phyloP scores from a whole-genome alignment of 306 rosid genomes.

The Rosa multiflora region DNA sequence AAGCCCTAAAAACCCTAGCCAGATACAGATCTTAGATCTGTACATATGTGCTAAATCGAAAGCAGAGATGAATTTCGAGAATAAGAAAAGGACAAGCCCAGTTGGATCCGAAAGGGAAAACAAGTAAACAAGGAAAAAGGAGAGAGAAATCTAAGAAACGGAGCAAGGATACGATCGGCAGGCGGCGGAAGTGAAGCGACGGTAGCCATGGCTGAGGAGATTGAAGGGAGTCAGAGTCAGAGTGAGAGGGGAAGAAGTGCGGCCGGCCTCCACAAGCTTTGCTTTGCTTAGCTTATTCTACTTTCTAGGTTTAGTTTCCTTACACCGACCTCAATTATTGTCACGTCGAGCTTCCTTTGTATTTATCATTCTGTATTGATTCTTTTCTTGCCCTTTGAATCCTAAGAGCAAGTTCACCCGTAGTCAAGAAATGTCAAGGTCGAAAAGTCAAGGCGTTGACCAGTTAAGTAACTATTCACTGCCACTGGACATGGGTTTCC shows the following conservation, averaged over 20 bases:
- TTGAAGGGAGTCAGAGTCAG: slow-evolving; percentile 41
- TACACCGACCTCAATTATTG: too few relatives aligned
- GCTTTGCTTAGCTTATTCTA: not conserved
- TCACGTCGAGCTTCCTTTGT: too few relatives aligned
- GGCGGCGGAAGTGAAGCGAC: slow-evolving; percentile 53
- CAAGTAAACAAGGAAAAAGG: not conserved
- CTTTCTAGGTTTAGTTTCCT: too few relatives aligned
- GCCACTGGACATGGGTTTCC: too few relatives aligned
- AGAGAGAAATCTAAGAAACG: not conserved
- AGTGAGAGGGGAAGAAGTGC: not conserved
- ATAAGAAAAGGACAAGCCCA: not conserved
- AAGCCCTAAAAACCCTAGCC: slow-evolving; percentile 7
- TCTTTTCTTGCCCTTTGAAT: too few relatives aligned
- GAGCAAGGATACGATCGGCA: slow-evolving; percentile 84
- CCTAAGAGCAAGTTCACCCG: too few relatives aligned
- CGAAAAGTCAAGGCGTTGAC: too few relatives aligned
- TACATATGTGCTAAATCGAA: not conserved
- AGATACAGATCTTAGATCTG: not conserved
- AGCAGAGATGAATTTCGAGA: not conserved
- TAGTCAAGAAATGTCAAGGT: too few relatives aligned
- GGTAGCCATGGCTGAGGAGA: slow-evolving; percentile 59
- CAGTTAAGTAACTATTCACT: too few relatives aligned
- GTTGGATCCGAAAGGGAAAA: slow-evolving; percentile 23
- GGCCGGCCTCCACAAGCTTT: slow-evolving; percentile 11
- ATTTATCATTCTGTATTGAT: too few relatives aligned